Percentiles rank a stretch among this genome's conserved stretches.
These are phyloP conservation scores for Elaeis oleifera DNA, from an alignment of 202 grass and related monocot genomes.

Conservation along the genomic window DNA sequence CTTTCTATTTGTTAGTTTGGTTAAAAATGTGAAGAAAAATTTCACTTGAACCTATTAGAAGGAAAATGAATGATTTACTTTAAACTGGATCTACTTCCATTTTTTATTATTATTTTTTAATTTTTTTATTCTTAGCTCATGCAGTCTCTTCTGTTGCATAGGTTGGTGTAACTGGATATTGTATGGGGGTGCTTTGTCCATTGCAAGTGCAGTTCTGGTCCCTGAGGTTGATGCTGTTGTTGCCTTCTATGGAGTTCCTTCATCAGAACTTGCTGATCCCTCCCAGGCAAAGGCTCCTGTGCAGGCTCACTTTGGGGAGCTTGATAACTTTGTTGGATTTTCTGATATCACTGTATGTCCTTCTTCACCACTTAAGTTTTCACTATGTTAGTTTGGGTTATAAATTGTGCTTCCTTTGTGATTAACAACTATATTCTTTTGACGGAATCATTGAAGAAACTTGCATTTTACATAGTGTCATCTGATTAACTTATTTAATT, in stretches of 20 bases:
- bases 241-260: conserved; percentile 84
- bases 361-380: not conserved
- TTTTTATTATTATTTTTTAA: not conserved
- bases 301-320: conserved; percentile 88
- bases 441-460: too few relatives aligned
- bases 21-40: too few relatives aligned
- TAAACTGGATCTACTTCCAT: not conserved
- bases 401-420: not conserved
- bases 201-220: conserved; percentile 84
- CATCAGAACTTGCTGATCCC: conserved; percentile 69
- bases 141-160: conserved; percentile 7
- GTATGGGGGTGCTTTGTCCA: conserved; percentile 85
- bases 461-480: too few relatives aligned
- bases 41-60: too few relatives aligned
- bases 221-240: conserved; percentile 89
- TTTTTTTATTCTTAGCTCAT: not conserved
- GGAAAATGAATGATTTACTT: too few relatives aligned
- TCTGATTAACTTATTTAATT: too few relatives aligned
- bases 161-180: conserved; percentile 91
- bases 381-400: not conserved
- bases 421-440: not conserved
- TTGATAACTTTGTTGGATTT: conserved; percentile 73
- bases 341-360: conserved; percentile 71
- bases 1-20: too few relatives aligned
- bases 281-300: conserved; percentile 75